These are phyloP conservation scores for Camillea tinctor DNA, from an alignment of 2,329 filamentous ascomycete species.

Conservation along the genomic window DNA sequence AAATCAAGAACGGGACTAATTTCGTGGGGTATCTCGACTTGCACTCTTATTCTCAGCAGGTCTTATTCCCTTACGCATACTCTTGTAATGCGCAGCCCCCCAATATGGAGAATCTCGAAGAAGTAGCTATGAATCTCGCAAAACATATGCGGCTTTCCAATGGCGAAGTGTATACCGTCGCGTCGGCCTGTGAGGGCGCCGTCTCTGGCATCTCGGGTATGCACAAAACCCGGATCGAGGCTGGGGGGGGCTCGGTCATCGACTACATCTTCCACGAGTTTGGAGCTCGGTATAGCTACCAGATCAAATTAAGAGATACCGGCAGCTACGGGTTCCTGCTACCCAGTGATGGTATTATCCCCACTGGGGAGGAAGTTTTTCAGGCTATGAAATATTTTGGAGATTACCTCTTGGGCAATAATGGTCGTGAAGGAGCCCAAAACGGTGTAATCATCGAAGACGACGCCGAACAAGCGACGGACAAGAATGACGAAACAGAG, in stretches of 20 bases:
- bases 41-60: conserved; percentile 93
- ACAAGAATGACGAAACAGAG: conserved; percentile 12
- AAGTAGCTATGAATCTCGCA: conserved; percentile 81
- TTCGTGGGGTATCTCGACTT: conserved; percentile 88
- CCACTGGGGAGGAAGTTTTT: conserved; percentile 84
- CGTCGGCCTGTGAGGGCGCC: conserved; percentile 83
- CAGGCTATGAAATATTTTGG: conserved; percentile 82
- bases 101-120: conserved; percentile 86
- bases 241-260: conserved; percentile 78
- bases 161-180: conserved; percentile 72
- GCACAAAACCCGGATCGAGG: conserved; percentile 57
- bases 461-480: conserved; percentile 21
- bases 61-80: conserved; percentile 89
- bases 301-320: conserved; percentile 90
- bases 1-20: conserved; percentile 67
- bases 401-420: conserved; percentile 71
- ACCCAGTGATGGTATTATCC: conserved; percentile 81
- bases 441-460: conserved; percentile 26
- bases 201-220: conserved; percentile 39
- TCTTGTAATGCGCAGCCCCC: conserved; percentile 77
- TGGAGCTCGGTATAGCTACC: conserved; percentile 79
- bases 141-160: conserved; percentile 84
- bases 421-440: conserved; percentile 55
- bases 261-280: conserved; percentile 96
- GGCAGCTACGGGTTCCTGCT: conserved; percentile 93